Evolutionary conservation across 495 filamentous ascomycete species (phyloP).

Genomic region (Trichodelitschia bisporula): DNA sequence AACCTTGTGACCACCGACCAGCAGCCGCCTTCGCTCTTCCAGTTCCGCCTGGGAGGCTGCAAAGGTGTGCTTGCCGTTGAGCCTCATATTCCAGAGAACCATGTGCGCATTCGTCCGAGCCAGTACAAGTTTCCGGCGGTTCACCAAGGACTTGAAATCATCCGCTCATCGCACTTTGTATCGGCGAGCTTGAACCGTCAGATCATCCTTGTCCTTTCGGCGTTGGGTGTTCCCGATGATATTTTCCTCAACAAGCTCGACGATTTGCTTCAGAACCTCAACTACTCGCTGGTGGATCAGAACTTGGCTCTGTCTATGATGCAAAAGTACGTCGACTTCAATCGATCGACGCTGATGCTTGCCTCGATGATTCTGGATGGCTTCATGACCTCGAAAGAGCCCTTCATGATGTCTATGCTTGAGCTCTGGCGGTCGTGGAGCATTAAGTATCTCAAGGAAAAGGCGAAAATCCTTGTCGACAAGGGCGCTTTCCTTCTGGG

Average conservation of each 20-base stretch:
- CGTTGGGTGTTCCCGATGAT: slow-evolving; percentile 41
- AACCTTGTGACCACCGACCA: slow-evolving; percentile 21
- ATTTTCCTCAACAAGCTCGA: slow-evolving; percentile 43
- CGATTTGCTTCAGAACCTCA: slow-evolving; percentile 34
- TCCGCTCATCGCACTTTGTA: slow-evolving; percentile 50
- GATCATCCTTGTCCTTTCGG: slow-evolving; percentile 59
- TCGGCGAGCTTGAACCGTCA: slow-evolving; percentile 68
- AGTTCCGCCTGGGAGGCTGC: slow-evolving; percentile 76
- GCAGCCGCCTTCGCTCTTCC: slow-evolving; percentile 51
- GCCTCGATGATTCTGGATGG: slow-evolving; percentile 53
- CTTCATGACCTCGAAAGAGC: slow-evolving; percentile 53
- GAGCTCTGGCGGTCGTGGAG: slow-evolving; percentile 14
- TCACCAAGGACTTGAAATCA: slow-evolving; percentile 57
- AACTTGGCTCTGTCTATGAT: slow-evolving; percentile 37
- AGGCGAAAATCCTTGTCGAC: slow-evolving; percentile 62
- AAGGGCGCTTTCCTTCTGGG: slow-evolving; percentile 76
- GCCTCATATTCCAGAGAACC: slow-evolving; percentile 10
- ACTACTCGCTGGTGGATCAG: slow-evolving; percentile 40
- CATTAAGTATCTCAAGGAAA: slow-evolving; percentile 51
- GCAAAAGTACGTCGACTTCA: slow-evolving; percentile 56
- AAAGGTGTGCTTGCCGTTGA: slow-evolving; percentile 69
- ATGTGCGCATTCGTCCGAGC: slow-evolving; percentile 55
- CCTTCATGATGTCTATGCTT: slow-evolving; percentile 50
- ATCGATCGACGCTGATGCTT: slow-evolving; percentile 49
- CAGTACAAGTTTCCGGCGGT: slow-evolving; percentile 68